Evolutionary conservation across 805 yeast species (phyloP).

Genomic region (baker's yeast (Saccharomyces cerevisiae)): DNA sequence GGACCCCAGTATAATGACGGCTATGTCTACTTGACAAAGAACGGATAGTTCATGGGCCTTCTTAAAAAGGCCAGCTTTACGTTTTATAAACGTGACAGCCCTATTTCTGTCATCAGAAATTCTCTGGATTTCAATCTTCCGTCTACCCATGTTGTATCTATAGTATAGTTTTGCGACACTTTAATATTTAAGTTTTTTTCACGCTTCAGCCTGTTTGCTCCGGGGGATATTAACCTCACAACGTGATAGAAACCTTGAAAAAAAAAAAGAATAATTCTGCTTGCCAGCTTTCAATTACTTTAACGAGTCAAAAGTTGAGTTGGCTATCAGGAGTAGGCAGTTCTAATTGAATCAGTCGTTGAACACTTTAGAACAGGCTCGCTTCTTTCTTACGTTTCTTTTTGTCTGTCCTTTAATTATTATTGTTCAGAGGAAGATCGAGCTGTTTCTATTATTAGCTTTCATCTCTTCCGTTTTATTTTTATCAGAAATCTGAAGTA

Average conservation of each 20-base stretch:
- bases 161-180: not conserved
- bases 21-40: slow-evolving; percentile 85
- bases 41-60: slow-evolving; percentile 60
- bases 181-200: slow-evolving; percentile 1
- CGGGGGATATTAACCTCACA: not conserved
- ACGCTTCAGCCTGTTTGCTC: not conserved
- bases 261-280: not conserved
- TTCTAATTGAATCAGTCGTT: not conserved
- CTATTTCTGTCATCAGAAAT: slow-evolving; percentile 77
- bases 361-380: not conserved
- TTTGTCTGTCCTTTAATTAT: not conserved
- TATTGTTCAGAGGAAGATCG: not conserved
- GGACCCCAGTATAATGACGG: slow-evolving; percentile 78
- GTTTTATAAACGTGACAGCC: slow-evolving; percentile 68
- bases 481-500: not conserved
- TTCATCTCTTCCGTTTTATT: not conserved
- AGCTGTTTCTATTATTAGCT: not conserved
- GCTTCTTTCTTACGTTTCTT: not conserved
- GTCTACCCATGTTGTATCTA: slow-evolving; percentile 68
- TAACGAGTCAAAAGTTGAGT: not conserved
- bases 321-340: not conserved
- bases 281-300: not conserved
- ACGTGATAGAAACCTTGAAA: not conserved
- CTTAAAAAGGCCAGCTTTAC: slow-evolving; percentile 89
- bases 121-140: slow-evolving; percentile 91